A percentile compares a stretch with the other conserved stretches of the same genome.
These are phyloP conservation scores for Brettanomyces bruxellensis DNA, from an alignment of 805 yeast species.

Conservation along the genomic window DNA sequence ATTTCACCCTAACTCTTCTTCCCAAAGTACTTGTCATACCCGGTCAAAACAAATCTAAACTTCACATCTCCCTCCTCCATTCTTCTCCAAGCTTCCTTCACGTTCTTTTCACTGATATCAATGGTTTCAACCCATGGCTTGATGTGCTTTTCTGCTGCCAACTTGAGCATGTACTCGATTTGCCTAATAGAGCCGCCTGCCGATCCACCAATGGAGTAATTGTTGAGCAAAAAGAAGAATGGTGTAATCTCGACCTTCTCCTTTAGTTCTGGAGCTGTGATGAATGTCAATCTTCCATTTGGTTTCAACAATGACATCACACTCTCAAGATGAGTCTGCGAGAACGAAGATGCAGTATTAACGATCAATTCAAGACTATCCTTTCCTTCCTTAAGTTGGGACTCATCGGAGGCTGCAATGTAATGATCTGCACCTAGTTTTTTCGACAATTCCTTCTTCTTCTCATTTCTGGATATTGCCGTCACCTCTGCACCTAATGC, in stretches of 20 bases:
- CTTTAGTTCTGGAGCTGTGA: slow-evolving; percentile 28
- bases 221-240: slow-evolving; percentile 26
- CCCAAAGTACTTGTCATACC: slow-evolving; percentile 30
- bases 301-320: slow-evolving; percentile 20
- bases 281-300: slow-evolving; percentile 24
- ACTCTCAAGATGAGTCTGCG: slow-evolving; percentile 19
- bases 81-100: slow-evolving; percentile 37
- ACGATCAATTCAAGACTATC: slow-evolving; percentile 38
- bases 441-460: slow-evolving; percentile 40
- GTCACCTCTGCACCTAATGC: slow-evolving; percentile 54
- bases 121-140: slow-evolving; percentile 45
- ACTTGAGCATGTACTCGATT: slow-evolving; percentile 35
- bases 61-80: slow-evolving; percentile 41
- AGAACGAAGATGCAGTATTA: slow-evolving; percentile 37
- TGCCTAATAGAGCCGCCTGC: slow-evolving; percentile 37
- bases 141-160: slow-evolving; percentile 37
- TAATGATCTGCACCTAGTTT: slow-evolving; percentile 45
- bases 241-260: slow-evolving; percentile 23
- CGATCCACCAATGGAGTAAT: slow-evolving; percentile 25
- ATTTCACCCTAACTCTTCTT: background rate
- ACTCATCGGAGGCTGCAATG: slow-evolving; percentile 43
- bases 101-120: slow-evolving; percentile 35
- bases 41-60: slow-evolving; percentile 45
- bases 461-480: slow-evolving; percentile 42
- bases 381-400: slow-evolving; percentile 28